Evolutionary conservation across 2,329 filamentous ascomycete species (phyloP).

Genomic region (Cadophora luteo-olivacea): DNA sequence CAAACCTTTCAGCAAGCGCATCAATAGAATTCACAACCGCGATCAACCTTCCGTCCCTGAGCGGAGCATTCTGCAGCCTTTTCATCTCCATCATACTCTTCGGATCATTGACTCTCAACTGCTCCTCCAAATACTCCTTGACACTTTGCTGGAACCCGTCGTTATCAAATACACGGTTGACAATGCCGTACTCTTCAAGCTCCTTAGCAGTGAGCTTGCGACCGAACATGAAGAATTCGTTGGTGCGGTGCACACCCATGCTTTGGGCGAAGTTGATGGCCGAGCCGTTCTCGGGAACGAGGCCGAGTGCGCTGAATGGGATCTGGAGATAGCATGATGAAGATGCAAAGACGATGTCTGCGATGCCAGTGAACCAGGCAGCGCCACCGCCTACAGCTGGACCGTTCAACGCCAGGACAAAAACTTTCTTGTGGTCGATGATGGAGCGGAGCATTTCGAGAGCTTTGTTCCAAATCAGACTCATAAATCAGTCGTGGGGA

Average conservation of each 20-base stretch:
- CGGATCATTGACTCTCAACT: slow-evolving; percentile 54
- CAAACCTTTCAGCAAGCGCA: slow-evolving; percentile 56
- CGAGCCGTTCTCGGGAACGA: slow-evolving; percentile 57
- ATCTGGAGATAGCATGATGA: slow-evolving; percentile 53
- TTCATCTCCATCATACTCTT: slow-evolving; percentile 60
- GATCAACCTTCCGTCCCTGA: slow-evolving; percentile 52
- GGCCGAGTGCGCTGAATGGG: slow-evolving; percentile 54
- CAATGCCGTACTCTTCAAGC: slow-evolving; percentile 51
- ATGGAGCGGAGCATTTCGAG: slow-evolving; percentile 51
- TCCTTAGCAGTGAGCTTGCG: slow-evolving; percentile 52
- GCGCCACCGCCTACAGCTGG: slow-evolving; percentile 57
- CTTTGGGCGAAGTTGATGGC: slow-evolving; percentile 53
- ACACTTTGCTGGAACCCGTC: slow-evolving; percentile 52
- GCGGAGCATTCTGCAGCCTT: slow-evolving; percentile 54
- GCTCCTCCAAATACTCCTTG: slow-evolving; percentile 49
- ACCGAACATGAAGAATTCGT: slow-evolving; percentile 60
- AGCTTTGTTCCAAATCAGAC: slow-evolving; percentile 24
- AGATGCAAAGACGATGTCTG: slow-evolving; percentile 56
- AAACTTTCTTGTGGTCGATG: slow-evolving; percentile 57
- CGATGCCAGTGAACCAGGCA: slow-evolving; percentile 56
- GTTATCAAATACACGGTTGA: slow-evolving; percentile 52
- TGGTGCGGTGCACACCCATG: slow-evolving; percentile 56
- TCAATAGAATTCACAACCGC: slow-evolving; percentile 55
- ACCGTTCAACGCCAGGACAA: slow-evolving; percentile 57
- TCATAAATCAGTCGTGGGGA: not conserved